phyloP scores from a whole-genome alignment of 345 rosid species.

The Boechera stricta region DNA sequence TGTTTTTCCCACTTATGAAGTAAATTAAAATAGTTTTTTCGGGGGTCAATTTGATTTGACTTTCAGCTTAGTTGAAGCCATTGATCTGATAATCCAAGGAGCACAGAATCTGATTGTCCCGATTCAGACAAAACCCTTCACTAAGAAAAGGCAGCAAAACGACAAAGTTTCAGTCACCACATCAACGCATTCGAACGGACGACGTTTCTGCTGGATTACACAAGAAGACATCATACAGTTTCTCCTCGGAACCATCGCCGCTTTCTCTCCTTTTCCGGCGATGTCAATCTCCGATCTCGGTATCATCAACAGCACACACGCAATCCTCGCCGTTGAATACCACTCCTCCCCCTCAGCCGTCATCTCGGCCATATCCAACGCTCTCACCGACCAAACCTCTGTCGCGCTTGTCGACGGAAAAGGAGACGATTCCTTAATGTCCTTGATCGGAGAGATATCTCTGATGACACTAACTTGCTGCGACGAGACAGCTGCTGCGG shows the following conservation, averaged over 20 bases:
- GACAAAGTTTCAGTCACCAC: conserved; percentile 13
- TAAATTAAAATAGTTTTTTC: background rate
- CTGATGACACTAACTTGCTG: conserved; percentile 69
- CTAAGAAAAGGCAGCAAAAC: conserved; percentile 55
- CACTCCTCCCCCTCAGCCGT: conserved; percentile 69
- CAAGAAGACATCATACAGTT: conserved; percentile 86
- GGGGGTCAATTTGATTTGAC: background rate
- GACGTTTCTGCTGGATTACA: conserved; percentile 86
- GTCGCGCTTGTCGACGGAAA: conserved; percentile 72
- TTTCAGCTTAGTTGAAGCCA: conserved; percentile 77
- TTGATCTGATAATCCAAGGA: conserved; percentile 79
- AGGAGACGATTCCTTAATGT: conserved; percentile 54
- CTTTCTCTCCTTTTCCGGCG: conserved; percentile 73
- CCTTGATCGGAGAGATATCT: conserved; percentile 76
- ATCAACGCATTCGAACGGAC: conserved; percentile 64
- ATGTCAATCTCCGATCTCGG: conserved; percentile 68
- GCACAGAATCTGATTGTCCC: conserved; percentile 89
- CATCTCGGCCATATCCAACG: conserved; percentile 53
- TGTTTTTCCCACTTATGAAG: background rate
- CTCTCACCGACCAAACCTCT: conserved; percentile 64
- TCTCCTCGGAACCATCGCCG: conserved; percentile 74
- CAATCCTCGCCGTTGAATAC: conserved; percentile 56
- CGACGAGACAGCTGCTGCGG: conserved; percentile 73
- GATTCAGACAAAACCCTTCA: conserved; percentile 52
- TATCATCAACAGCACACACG: conserved; percentile 57